Base-by-base conservation (phyloP, 768 basidiomycete genomes). In the Suillus luteus region DNA sequence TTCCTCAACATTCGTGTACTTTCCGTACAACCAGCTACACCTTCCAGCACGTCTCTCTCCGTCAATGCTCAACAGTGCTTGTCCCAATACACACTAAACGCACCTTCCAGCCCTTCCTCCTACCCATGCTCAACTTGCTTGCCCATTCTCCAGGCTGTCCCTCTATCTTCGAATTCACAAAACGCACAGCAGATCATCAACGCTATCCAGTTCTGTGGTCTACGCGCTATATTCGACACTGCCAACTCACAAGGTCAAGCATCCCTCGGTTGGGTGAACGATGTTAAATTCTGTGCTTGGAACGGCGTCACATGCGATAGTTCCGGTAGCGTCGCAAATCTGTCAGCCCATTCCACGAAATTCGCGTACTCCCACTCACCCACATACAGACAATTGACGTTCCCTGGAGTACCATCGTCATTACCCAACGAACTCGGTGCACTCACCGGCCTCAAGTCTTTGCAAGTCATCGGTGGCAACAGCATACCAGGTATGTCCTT, bases 71-170 rank as follows among this genome's bases (percentile, higher is more conserved):
- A 79, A 64, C 77, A 80, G 67, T 84, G 83, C 68, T 67, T 84
- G 49, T 77, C 78, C 17, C 77, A 84, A 64, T 84, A 77, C 68
- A 76, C 70, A 17, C 68, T 83, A 52, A 76, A 82, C 48, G 84
- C 83, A 2, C 78, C 83, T 1, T 70, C 76, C 2, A 72, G 77
- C 55, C 81, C 83, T 2, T 63, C 69, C n/a, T 65, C 68, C 6
- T 85, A 84, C 65, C 82, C 83, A 14, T 85, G 83, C 65, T 75
- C 77, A 44, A 74, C 77, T 7, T 85, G 83, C 66, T 74, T 82
- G 22, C 69, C 83, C 0, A 66, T 75, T 40, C 69, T 85, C 6
- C 75, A 76, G 64, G 70, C 71, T 9, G 73, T 83, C 19, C 77
- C 83, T 5, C 65, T 69, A 62, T 66, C 73, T 9, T 71, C 73